Percentiles rank a stretch among this genome's conserved stretches.
phyloP scores from a whole-genome alignment of 1,139 yeast genomes.

The Dujonia santamariae region DNA sequence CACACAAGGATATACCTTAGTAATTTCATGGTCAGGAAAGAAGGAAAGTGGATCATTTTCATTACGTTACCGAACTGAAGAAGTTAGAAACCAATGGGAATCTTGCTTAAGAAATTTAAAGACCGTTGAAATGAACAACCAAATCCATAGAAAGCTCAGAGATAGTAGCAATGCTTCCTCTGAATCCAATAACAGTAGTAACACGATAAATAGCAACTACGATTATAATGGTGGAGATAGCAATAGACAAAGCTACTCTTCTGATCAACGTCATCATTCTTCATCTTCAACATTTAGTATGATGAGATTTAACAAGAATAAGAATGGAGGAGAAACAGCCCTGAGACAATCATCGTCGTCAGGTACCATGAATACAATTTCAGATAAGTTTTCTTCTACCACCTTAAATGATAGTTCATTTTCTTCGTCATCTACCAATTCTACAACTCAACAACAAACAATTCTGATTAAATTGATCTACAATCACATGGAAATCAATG shows the following conservation, averaged over 20 bases:
- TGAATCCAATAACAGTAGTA: background rate
- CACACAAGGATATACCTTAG: slow-evolving; percentile 50
- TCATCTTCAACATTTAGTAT: slow-evolving; percentile 45
- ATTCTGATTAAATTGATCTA: slow-evolving; percentile 52
- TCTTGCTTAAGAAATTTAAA: slow-evolving; percentile 48
- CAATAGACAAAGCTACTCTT: slow-evolving; percentile 22
- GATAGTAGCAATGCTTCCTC: slow-evolving; percentile 16
- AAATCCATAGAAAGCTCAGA: slow-evolving; percentile 36
- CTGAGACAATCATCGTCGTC: slow-evolving; percentile 23
- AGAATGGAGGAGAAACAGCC: background rate
- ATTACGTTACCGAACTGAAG: slow-evolving; percentile 67
- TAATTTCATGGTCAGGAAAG: slow-evolving; percentile 76
- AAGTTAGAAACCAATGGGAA: slow-evolving; percentile 70
- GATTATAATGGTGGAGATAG: slow-evolving; percentile 10
- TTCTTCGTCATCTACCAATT: slow-evolving; percentile 13
- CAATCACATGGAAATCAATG: slow-evolving; percentile 36
- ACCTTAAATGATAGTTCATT: slow-evolving; percentile 18
- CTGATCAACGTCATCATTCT: slow-evolving; percentile 41
- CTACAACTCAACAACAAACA: slow-evolving; percentile 4
- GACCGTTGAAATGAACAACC: slow-evolving; percentile 41
- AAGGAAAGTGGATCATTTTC: slow-evolving; percentile 76
- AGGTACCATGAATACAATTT: slow-evolving; percentile 14
- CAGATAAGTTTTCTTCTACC: slow-evolving; percentile 9
- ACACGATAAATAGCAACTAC: background rate
- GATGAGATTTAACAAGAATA: slow-evolving; percentile 26